phyloP scores from a whole-genome alignment of 495 filamentous ascomycete genomes.

The Letharia lupina region DNA sequence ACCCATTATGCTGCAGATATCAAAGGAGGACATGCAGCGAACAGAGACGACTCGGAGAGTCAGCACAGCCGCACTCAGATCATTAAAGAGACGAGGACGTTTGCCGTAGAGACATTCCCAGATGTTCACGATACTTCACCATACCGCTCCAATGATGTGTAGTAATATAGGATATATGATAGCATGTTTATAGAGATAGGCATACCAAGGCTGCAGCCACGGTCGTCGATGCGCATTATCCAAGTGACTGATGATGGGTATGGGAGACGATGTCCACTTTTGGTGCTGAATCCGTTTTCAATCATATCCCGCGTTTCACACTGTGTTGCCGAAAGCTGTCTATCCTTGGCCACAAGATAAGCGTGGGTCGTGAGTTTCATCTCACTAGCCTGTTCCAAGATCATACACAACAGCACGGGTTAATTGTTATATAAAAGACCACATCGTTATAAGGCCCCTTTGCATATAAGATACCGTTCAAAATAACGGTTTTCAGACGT shows the following conservation, averaged over 20 bases:
- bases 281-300: not conserved
- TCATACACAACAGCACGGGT: too few species aligned
- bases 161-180: not conserved
- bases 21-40: conserved; percentile 7
- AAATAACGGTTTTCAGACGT: too few species aligned
- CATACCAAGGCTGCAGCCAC: not conserved
- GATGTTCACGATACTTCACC: not conserved
- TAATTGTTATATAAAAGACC: too few species aligned
- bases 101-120: conserved; percentile 51
- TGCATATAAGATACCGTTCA: too few species aligned
- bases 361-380: too few species aligned
- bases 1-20: conserved; percentile 1
- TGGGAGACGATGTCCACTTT: not conserved
- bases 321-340: too few species aligned
- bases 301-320: not conserved
- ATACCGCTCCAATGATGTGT: not conserved
- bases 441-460: too few species aligned
- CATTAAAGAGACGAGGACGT: conserved; percentile 27
- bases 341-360: too few species aligned
- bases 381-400: too few species aligned
- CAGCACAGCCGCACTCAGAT: conserved; percentile 17
- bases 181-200: not conserved
- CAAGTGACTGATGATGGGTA: not conserved
- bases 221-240: not conserved
- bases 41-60: conserved; percentile 11